Conservation (phyloP, 1,284 basidiomycete genomes). For the Hemileia vastatrix region DNA sequence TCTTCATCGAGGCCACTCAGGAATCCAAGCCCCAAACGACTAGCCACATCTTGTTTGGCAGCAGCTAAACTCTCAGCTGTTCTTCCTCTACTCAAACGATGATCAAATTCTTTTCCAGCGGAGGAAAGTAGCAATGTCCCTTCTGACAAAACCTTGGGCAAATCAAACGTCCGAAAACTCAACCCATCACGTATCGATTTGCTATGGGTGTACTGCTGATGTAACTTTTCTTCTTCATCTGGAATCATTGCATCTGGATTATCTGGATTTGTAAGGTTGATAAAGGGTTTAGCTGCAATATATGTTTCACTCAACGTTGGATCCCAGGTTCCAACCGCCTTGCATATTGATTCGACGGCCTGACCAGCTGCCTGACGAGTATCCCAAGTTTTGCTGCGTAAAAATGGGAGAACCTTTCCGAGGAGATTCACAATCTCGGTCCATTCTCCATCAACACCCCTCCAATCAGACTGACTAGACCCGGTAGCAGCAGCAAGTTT, state of each 20-base stretch:
- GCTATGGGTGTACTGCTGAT: background rate
- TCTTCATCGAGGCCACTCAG: slow-evolving; percentile 37
- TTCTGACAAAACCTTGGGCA: slow-evolving; percentile 39
- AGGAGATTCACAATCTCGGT: slow-evolving; percentile 72
- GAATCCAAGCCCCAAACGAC: slow-evolving; percentile 35
- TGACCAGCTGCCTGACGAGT: slow-evolving; percentile 73
- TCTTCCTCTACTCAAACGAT: slow-evolving; percentile 32
- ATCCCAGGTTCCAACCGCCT: slow-evolving; percentile 70
- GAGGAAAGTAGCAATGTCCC: slow-evolving; percentile 45
- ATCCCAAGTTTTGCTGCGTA: slow-evolving; percentile 78
- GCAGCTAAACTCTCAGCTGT: slow-evolving; percentile 43
- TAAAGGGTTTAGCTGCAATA: slow-evolving; percentile 1
- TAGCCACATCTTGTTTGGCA: slow-evolving; percentile 45
- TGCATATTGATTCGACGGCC: slow-evolving; percentile 74
- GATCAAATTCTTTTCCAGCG: slow-evolving; percentile 46
- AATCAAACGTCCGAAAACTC: slow-evolving; percentile 38
- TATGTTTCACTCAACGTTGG: slow-evolving; percentile 47
- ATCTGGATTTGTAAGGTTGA: slow-evolving; percentile 47
- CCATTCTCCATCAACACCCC: slow-evolving; percentile 58
- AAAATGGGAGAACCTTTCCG: slow-evolving; percentile 69
- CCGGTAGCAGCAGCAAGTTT: slow-evolving; percentile 24
- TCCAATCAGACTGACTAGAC: slow-evolving; percentile 28
- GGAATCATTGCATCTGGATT: slow-evolving; percentile 55
- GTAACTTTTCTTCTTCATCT: background rate
- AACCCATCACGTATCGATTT: slow-evolving; percentile 23